A percentile compares a stretch with the other conserved stretches of the same genome.
phyloP scores from a whole-genome alignment of 805 yeast species.

The Candida lessepsii region DNA sequence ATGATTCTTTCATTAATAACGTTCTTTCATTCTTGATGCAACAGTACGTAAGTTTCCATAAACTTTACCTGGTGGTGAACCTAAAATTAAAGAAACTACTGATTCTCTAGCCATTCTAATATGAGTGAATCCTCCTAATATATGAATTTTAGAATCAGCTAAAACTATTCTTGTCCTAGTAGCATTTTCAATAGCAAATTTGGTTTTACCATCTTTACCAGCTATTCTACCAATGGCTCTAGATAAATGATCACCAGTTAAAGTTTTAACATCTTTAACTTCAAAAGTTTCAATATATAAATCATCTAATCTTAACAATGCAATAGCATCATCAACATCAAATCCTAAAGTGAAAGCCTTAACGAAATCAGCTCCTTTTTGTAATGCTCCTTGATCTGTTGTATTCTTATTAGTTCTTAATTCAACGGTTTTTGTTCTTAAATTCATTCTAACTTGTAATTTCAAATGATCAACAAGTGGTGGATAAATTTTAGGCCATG shows the following conservation, averaged over 20 bases:
- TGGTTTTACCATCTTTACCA: constrained; percentile 98
- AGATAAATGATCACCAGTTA: constrained; percentile 93
- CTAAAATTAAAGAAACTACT: constrained; percentile 89
- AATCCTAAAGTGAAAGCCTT: constrained; percentile 95
- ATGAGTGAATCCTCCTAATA: constrained; percentile 94
- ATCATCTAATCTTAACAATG: constrained; percentile 90
- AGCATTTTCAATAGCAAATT: constrained; percentile 97
- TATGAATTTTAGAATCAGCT: constrained; percentile 96
- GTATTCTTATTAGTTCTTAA: constrained; percentile 79
- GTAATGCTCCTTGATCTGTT: constrained; percentile 90
- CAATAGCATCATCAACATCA: constrained; percentile 96
- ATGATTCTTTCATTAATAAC: constrained; percentile 58
- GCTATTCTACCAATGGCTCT: constrained; percentile 99
- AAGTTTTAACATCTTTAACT: constrained; percentile 92
- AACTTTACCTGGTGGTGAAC: constrained; percentile 98
- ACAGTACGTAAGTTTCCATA: constrained; percentile 96
- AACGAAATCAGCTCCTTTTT: constrained; percentile 96
- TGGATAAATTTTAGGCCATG: constrained; percentile 93
- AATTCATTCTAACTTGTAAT: constrained; percentile 93
- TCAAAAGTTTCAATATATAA: constrained; percentile 96
- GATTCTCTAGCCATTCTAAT: constrained; percentile 98
- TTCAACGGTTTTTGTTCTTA: constrained; percentile 83
- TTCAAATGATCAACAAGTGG: constrained; percentile 94
- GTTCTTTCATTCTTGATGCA: constrained; percentile 95
- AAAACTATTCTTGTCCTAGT: constrained; percentile 96